Evolutionary conservation across 2,329 filamentous ascomycete genomes (phyloP).

Genomic region (Coniochaeta sp.): DNA sequence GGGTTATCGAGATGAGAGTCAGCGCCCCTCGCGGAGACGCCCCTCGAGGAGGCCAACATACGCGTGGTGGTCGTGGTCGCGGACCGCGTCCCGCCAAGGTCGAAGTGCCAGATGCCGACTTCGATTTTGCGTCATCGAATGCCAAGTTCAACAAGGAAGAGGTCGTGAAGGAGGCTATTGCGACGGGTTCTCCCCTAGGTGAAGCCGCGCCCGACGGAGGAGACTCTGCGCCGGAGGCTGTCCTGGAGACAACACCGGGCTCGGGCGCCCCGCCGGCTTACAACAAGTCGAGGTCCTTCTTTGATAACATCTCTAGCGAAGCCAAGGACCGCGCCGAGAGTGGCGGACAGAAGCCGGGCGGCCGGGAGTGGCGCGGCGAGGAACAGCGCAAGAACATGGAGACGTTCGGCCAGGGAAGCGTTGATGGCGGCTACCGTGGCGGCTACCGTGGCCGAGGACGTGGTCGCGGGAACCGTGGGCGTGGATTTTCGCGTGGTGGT

Average conservation of each 20-base stretch:
- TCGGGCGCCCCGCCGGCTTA: conserved; percentile 51
- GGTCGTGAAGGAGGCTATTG: conserved; percentile 80
- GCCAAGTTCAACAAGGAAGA: conserved; percentile 86
- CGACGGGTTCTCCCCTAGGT: conserved; percentile 55
- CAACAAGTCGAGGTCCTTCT: conserved; percentile 86
- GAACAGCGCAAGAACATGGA: conserved; percentile 95
- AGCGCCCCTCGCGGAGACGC: conserved; percentile 46
- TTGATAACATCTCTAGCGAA: conserved; percentile 97
- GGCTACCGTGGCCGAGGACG: conserved; percentile 69
- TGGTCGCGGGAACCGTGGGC: conserved; percentile 37
- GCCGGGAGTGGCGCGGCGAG: conserved; percentile 82
- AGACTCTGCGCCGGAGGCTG: conserved; percentile 9
- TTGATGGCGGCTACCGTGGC: conserved; percentile 70
- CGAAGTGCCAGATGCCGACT: conserved; percentile 84
- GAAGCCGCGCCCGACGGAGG: conserved; percentile 37
- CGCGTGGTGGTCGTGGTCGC: conserved; percentile 23
- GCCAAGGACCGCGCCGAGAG: conserved; percentile 79
- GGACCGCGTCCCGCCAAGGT: conserved; percentile 56
- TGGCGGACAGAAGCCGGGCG: conserved; percentile 59
- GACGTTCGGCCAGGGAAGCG: conserved; percentile 93
- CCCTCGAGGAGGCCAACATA: conserved; percentile 29
- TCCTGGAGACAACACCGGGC: conserved; percentile 33
- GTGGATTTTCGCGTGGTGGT: conserved; percentile 16
- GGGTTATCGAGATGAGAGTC: conserved; percentile 70
- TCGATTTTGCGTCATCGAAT: conserved; percentile 81